Evolutionary conservation across 805 yeast species (phyloP).

Genomic region (Monosporozyma yasuniensis): DNA sequence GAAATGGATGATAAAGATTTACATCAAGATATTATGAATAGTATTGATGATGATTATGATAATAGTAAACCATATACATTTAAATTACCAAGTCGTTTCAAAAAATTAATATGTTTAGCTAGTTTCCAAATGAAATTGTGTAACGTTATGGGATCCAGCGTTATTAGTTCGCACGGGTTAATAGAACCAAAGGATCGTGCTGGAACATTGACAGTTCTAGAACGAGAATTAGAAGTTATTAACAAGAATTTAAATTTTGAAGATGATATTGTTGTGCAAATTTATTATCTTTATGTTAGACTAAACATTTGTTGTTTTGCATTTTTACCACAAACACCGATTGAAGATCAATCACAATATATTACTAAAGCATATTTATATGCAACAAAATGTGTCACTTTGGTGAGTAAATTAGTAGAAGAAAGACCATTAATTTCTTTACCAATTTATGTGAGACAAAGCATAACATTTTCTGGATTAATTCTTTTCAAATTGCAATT

Average conservation of each 20-base stretch:
- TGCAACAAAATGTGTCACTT: conserved; percentile 74
- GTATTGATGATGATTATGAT: conserved; percentile 20
- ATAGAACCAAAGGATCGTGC: conserved; percentile 78
- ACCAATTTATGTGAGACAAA: conserved; percentile 79
- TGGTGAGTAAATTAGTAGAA: conserved; percentile 63
- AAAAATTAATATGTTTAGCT: conserved; percentile 63
- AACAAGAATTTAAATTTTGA: conserved; percentile 58
- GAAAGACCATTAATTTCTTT: conserved; percentile 65
- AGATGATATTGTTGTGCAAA: conserved; percentile 58
- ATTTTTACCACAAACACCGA: conserved; percentile 81
- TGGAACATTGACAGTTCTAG: conserved; percentile 66
- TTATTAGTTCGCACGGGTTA: conserved; percentile 79
- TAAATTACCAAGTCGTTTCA: conserved; percentile 54
- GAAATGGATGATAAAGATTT: conserved; percentile 13
- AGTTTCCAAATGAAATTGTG: conserved; percentile 79
- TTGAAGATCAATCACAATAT: conserved; percentile 77
- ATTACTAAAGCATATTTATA: conserved; percentile 73
- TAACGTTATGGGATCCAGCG: conserved; percentile 79
- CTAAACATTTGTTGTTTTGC: conserved; percentile 83
- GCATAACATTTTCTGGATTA: conserved; percentile 74
- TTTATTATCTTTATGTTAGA: conserved; percentile 68
- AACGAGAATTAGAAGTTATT: conserved; percentile 66
- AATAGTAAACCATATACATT: conserved; percentile 1
- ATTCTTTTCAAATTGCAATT: conserved; percentile 73
- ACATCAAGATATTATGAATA: background rate